Evolutionary conservation across 2,329 filamentous ascomycete genomes (phyloP).

Genomic region (Alternaria sp.): DNA sequence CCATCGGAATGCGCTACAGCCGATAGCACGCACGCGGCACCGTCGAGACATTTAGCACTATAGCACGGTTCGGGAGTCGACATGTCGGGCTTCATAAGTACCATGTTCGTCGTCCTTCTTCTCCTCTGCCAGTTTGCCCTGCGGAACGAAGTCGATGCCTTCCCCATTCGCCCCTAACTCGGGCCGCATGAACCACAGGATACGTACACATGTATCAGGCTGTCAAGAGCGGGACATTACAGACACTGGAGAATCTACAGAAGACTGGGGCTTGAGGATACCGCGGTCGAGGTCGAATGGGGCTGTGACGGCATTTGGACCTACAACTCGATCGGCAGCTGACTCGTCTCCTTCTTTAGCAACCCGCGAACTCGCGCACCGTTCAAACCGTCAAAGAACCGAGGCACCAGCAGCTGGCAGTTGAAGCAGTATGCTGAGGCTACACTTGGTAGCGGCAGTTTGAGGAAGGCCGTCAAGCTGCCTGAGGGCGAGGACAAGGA

Average conservation of each 20-base stretch:
- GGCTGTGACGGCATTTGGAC: background rate
- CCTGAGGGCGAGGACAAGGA: slow-evolving; percentile 97
- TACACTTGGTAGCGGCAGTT: slow-evolving; percentile 90
- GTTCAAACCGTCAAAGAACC: slow-evolving; percentile 88
- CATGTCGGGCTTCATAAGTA: slow-evolving; percentile 76
- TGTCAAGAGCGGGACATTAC: background rate
- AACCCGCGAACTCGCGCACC: slow-evolving; percentile 89
- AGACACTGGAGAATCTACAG: background rate
- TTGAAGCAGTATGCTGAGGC: slow-evolving; percentile 98
- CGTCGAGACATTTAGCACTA: slow-evolving; percentile 25
- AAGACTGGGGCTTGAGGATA: background rate
- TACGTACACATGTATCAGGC: background rate
- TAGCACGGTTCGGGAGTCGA: slow-evolving; percentile 14
- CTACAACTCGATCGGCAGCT: slow-evolving; percentile 22
- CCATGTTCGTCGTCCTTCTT: slow-evolving; percentile 69
- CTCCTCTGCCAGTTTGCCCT: background rate
- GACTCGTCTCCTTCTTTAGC: slow-evolving; percentile 59
- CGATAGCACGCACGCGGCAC: slow-evolving; percentile 26
- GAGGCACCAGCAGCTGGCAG: slow-evolving; percentile 90
- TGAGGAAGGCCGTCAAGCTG: slow-evolving; percentile 95
- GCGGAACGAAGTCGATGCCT: background rate
- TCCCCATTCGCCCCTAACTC: background rate
- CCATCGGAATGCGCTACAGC: slow-evolving; percentile 41
- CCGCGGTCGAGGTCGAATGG: background rate
- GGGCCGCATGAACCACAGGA: background rate